phyloP scores from a whole-genome alignment of 129 eudicot genomes.

The Logfia minima region DNA sequence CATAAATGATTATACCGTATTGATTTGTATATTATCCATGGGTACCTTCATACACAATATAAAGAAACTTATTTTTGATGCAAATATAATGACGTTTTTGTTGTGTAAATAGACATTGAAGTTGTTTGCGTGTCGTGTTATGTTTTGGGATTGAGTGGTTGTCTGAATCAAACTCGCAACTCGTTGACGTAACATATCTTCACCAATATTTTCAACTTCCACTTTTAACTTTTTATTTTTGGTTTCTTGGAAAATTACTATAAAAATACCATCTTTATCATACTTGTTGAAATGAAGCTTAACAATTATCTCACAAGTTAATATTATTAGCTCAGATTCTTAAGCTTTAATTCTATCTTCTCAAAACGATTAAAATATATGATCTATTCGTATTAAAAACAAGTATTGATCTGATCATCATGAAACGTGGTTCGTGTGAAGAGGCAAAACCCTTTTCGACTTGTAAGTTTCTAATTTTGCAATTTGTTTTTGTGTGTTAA shows the following conservation, averaged over 20 bases:
- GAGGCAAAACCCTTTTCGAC: neutral
- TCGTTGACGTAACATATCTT: constrained; percentile 20
- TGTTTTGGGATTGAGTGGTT: constrained; percentile 22
- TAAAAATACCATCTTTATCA: too few species aligned
- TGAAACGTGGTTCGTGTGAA: constrained; percentile 10
- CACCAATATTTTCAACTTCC: neutral
- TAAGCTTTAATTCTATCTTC: too few species aligned
- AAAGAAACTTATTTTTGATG: neutral
- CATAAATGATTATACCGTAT: neutral
- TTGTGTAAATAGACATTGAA: neutral
- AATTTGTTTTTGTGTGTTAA: constrained; percentile 14
- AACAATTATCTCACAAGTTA: too few species aligned
- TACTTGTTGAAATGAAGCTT: too few species aligned
- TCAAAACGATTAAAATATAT: too few species aligned
- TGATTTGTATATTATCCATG: neutral
- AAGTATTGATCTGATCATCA: neutral
- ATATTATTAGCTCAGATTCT: too few species aligned
- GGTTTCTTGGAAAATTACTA: too few species aligned
- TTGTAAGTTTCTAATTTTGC: neutral
- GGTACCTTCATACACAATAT: neutral
- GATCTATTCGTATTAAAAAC: neutral
- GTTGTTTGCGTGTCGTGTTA: constrained; percentile 14
- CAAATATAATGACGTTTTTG: constrained; percentile 5
- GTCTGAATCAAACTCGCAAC: constrained; percentile 21
- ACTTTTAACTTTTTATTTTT: neutral